These are phyloP conservation scores for Microascus cirrosus DNA, from an alignment of 2,329 filamentous ascomycete genomes.

Conservation along the genomic window DNA sequence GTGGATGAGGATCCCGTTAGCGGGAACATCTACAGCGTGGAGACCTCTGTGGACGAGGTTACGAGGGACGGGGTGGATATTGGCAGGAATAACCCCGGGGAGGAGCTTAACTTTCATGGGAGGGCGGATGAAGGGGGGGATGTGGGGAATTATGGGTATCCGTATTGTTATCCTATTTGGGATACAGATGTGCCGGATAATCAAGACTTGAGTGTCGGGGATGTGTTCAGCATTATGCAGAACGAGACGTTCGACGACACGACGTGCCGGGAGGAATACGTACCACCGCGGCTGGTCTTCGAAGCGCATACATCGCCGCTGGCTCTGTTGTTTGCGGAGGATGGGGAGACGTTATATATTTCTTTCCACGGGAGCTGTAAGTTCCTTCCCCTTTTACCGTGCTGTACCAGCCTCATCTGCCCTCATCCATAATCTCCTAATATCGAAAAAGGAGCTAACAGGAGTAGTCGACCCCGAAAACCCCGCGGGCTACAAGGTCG, in stretches of 20 bases:
- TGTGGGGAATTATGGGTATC: constrained; percentile 58
- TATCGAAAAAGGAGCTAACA: background rate
- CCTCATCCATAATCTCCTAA: background rate
- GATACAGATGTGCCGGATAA: constrained; percentile 31
- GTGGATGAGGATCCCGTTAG: constrained; percentile 48
- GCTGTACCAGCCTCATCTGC: too few relatives aligned
- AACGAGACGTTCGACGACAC: constrained; percentile 26
- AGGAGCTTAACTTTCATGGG: constrained; percentile 65
- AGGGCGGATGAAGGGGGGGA: constrained; percentile 28
- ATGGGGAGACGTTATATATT: constrained; percentile 50
- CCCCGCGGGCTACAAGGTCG: constrained; percentile 35
- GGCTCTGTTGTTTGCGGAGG: constrained; percentile 54
- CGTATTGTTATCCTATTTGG: constrained; percentile 59
- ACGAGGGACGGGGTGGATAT: constrained; percentile 46
- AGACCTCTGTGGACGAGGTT: constrained; percentile 60
- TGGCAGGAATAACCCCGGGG: constrained; percentile 58
- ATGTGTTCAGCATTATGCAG: constrained; percentile 34
- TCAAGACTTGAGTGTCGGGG: constrained; percentile 29
- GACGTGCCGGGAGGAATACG: constrained; percentile 28
- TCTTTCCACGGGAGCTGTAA: constrained; percentile 63
- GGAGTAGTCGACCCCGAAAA: constrained; percentile 27
- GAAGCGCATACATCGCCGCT: constrained; percentile 59
- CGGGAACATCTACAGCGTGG: constrained; percentile 48
- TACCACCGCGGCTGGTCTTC: constrained; percentile 44
- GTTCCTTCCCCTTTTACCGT: constrained; percentile 13